Evolutionary conservation across 176 grass and related monocot species (phyloP).

Genomic region (Cymbopogon citratus): DNA sequence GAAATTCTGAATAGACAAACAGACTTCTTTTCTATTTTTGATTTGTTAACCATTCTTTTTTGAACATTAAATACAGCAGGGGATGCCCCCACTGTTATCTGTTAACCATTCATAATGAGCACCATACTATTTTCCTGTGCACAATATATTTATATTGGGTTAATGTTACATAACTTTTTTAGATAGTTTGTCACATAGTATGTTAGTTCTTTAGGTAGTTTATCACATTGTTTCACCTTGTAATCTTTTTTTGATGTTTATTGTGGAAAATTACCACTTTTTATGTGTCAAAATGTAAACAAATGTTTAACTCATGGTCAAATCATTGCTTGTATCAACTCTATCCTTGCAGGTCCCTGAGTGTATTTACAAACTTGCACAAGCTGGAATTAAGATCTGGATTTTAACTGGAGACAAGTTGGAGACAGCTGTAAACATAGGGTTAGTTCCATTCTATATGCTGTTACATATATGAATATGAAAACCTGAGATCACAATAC

Average conservation of each 20-base stretch:
- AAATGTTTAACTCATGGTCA: background rate
- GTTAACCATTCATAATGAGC: background rate
- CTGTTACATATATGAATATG: constrained; percentile 11
- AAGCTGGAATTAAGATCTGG: constrained; percentile 97
- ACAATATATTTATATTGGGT: background rate
- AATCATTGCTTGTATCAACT: constrained; percentile 9
- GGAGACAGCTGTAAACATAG: constrained; percentile 96
- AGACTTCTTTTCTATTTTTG: background rate
- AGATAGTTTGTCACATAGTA: background rate
- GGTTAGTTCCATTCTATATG: constrained; percentile 43
- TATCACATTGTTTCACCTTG: background rate
- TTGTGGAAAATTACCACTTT: background rate
- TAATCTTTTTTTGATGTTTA: background rate
- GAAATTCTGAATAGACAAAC: constrained; percentile 5
- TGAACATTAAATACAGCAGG: background rate
- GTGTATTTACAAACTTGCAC: constrained; percentile 93
- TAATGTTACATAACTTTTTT: background rate
- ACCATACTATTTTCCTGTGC: background rate
- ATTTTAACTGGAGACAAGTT: constrained; percentile 94
- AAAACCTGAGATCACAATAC: constrained; percentile 9
- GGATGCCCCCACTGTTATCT: background rate
- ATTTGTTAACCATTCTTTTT: background rate
- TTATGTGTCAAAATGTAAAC: background rate
- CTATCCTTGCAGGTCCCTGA: constrained; percentile 69
- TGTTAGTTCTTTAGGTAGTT: background rate